Evolutionary conservation across 1,284 basidiomycete genomes (phyloP).

Genomic region (Moesziomyces sp.): DNA sequence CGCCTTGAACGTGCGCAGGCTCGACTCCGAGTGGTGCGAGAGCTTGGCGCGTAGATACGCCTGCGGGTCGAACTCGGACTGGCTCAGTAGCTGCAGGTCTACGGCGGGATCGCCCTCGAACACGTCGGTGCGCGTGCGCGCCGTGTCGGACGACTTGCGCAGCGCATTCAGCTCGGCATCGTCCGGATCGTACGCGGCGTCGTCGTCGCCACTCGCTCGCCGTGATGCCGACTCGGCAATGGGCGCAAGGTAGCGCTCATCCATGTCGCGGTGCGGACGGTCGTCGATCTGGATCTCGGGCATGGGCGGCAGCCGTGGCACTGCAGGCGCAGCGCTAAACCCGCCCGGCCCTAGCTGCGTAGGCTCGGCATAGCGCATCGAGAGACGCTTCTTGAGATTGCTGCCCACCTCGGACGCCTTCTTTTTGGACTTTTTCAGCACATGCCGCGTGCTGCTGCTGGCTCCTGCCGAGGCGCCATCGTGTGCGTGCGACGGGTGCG

Average conservation of each 20-base stretch:
- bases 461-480: conserved; percentile 1
- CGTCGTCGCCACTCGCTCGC: conserved; percentile 4
- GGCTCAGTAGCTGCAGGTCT: conserved; percentile 52
- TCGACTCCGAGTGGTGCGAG: conserved; percentile 56
- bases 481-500: conserved; percentile 9
- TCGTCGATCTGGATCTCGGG: conserved; percentile 30
- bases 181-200: conserved; percentile 29
- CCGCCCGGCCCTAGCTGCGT: conserved; percentile 57
- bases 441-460: conserved; percentile 4
- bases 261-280: conserved; percentile 15
- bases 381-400: conserved; percentile 65
- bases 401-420: conserved; percentile 59
- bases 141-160: conserved; percentile 27
- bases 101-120: conserved; percentile 51
- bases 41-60: conserved; percentile 56
- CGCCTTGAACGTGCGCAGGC: conserved; percentile 45
- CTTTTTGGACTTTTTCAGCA: conserved; percentile 47
- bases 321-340: conserved; percentile 38
- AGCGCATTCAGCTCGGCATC: conserved; percentile 28
- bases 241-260: conserved; percentile 11
- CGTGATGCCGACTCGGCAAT: conserved; percentile 37
- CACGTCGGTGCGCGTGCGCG: conserved; percentile 25
- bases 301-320: conserved; percentile 45
- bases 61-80: conserved; percentile 62
- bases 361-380: conserved; percentile 65